These are phyloP conservation scores for Trichoderma sp. DNA, from an alignment of 2,329 filamentous ascomycete species.

Conservation along the genomic window DNA sequence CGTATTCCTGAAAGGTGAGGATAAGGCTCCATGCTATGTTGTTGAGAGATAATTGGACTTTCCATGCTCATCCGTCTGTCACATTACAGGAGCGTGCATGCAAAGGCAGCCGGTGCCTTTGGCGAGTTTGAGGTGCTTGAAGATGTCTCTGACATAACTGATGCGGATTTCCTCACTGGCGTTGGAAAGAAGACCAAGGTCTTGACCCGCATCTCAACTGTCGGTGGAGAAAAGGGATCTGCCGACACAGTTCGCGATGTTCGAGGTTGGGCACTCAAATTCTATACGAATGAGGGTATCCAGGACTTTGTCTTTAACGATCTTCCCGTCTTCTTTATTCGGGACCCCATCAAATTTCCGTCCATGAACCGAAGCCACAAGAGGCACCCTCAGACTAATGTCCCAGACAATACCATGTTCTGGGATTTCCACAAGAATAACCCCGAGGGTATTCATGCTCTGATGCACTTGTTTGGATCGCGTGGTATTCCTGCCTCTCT, in stretches of 20 bases:
- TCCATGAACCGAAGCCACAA: constrained; percentile 79
- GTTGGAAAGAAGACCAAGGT: constrained; percentile 62
- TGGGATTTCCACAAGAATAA: constrained; percentile 55
- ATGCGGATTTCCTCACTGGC: constrained; percentile 63
- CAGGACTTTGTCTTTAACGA: constrained; percentile 66
- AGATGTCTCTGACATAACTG: constrained; percentile 69
- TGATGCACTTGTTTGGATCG: constrained; percentile 68
- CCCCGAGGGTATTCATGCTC: constrained; percentile 64
- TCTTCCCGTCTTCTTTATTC: constrained; percentile 74
- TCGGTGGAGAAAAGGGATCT: constrained; percentile 69
- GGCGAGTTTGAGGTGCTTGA: constrained; percentile 71
- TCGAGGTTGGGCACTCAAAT: constrained; percentile 64
- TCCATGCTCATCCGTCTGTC: background rate
- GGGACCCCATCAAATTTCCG: constrained; percentile 75
- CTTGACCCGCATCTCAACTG: constrained; percentile 76
- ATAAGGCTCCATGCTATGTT: background rate
- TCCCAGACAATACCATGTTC: constrained; percentile 66
- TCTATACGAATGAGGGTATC: constrained; percentile 67
- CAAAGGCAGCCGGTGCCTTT: constrained; percentile 69
- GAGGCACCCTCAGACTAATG: constrained; percentile 71
- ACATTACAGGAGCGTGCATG: constrained; percentile 56
- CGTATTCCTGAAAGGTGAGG: constrained; percentile 16
- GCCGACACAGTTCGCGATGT: constrained; percentile 73
- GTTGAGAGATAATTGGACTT: background rate
- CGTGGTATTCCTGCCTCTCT: constrained; percentile 67